Percentiles rank a stretch among this genome's conserved stretches.
phyloP scores from a whole-genome alignment of 345 rosid genomes.

The Physaria fendleri region DNA sequence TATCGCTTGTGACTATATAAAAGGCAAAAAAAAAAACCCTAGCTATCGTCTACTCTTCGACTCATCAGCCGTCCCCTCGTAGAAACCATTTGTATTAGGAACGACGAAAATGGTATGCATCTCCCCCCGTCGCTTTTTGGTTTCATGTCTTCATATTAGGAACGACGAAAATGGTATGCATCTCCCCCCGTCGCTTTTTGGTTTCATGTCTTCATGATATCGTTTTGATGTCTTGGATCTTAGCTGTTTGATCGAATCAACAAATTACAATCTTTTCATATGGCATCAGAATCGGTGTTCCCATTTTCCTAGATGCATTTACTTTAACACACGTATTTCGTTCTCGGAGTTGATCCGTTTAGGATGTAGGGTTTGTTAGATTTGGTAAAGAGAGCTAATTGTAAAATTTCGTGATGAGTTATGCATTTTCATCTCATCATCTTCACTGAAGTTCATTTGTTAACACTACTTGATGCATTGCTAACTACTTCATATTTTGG shows the following conservation, averaged over 20 bases:
- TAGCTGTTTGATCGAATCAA: no score
- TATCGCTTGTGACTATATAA: constrained; percentile 4
- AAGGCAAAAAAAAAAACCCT: constrained; percentile 21
- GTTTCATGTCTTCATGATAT: no score
- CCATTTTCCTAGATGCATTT: neutral
- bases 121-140: neutral
- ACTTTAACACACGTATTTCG: neutral
- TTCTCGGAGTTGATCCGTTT: neutral
- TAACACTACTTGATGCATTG: neutral
- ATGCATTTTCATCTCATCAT: neutral
- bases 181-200: neutral
- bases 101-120: constrained; percentile 20
- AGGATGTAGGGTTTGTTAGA: neutral
- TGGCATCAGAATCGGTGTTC: neutral
- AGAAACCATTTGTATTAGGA: constrained; percentile 11
- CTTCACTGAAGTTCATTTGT: neutral
- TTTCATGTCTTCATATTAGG: neutral
- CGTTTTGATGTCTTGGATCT: no score
- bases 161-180: constrained; percentile 19
- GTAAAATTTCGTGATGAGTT: neutral
- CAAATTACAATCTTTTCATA: no score
- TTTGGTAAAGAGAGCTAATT: neutral
- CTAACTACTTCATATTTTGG: neutral
- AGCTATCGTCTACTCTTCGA: neutral
- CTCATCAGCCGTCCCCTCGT: constrained; percentile 21